These are phyloP conservation scores for Friedmanniomyces endolithicus DNA, from an alignment of 495 filamentous ascomycete species.

Conservation along the genomic window DNA sequence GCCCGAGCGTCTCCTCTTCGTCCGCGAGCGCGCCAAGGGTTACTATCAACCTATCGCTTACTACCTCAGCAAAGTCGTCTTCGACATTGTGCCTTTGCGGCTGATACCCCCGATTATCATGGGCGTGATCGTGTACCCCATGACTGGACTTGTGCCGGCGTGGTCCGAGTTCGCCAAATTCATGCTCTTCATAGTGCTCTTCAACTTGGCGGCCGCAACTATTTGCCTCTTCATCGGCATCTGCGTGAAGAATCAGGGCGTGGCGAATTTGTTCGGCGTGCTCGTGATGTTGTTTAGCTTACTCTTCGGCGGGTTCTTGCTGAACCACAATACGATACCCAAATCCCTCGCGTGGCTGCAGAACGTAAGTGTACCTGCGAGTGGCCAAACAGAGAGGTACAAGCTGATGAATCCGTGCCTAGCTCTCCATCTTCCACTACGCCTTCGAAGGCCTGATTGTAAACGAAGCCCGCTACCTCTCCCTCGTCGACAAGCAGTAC, in stretches of 20 bases:
- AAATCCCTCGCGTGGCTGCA: slow-evolving; percentile 76
- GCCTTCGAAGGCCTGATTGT: slow-evolving; percentile 93
- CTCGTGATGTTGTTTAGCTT: slow-evolving; percentile 96
- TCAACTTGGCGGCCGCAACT: slow-evolving; percentile 84
- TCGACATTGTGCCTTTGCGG: slow-evolving; percentile 87
- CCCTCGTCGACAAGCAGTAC: slow-evolving; percentile 79
- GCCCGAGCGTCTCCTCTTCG: slow-evolving; percentile 79
- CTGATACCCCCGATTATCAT: slow-evolving; percentile 93
- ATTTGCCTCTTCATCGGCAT: slow-evolving; percentile 97
- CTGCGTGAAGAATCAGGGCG: slow-evolving; percentile 77
- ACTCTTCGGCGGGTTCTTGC: slow-evolving; percentile 79
- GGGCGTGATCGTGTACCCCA: slow-evolving; percentile 94
- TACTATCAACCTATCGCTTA: slow-evolving; percentile 98
- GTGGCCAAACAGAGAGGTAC: neutral
- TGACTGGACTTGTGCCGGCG: slow-evolving; percentile 85
- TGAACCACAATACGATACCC: slow-evolving; percentile 92
- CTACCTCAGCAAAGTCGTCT: slow-evolving; percentile 83
- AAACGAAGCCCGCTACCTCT: slow-evolving; percentile 89
- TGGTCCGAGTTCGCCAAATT: slow-evolving; percentile 81
- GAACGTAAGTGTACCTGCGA: slow-evolving; percentile 37
- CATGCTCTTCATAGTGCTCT: slow-evolving; percentile 80
- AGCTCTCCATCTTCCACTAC: slow-evolving; percentile 98
- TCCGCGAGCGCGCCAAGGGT: slow-evolving; percentile 88
- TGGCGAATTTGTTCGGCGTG: slow-evolving; percentile 89
- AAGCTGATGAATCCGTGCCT: neutral